phyloP scores from a whole-genome alignment of 169 alveolate genomes.

The Nephromyces sp. region DNA sequence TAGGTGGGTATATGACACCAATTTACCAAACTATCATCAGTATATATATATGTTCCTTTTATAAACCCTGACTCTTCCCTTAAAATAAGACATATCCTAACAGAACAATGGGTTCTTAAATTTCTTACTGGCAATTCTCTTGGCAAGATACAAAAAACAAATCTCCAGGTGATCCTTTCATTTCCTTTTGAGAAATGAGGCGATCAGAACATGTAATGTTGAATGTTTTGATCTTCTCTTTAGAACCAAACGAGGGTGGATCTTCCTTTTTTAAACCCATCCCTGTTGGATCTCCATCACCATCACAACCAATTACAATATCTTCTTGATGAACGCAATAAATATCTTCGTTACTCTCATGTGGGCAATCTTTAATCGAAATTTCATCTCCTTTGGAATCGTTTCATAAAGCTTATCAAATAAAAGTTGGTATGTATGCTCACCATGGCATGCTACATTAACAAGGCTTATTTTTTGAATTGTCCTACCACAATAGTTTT shows the following conservation, averaged over 20 bases:
- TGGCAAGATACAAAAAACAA: constrained; percentile 18
- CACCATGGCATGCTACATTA: constrained; percentile 64
- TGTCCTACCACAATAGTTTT: constrained; percentile 67
- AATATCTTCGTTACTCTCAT: constrained; percentile 46
- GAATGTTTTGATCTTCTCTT: background rate
- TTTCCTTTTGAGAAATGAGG: background rate
- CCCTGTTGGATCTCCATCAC: constrained; percentile 55
- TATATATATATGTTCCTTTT: constrained; percentile 71
- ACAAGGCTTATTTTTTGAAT: constrained; percentile 62
- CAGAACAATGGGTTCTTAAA: background rate
- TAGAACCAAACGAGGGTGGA: constrained; percentile 19
- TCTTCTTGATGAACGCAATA: constrained; percentile 54
- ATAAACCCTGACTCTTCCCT: constrained; percentile 25
- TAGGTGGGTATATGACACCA: constrained; percentile 1
- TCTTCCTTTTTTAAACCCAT: constrained; percentile 27
- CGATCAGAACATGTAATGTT: constrained; percentile 1
- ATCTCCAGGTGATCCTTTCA: constrained; percentile 14
- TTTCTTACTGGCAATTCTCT: constrained; percentile 15
- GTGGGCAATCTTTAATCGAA: constrained; percentile 35
- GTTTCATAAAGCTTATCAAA: background rate
- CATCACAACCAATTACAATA: constrained; percentile 47
- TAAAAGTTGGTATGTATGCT: constrained; percentile 8
- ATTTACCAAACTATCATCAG: constrained; percentile 63
- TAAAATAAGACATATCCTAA: background rate
- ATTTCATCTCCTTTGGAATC: constrained; percentile 18